phyloP scores from a whole-genome alignment of 257 asterid genomes.

The Plantago ovata region DNA sequence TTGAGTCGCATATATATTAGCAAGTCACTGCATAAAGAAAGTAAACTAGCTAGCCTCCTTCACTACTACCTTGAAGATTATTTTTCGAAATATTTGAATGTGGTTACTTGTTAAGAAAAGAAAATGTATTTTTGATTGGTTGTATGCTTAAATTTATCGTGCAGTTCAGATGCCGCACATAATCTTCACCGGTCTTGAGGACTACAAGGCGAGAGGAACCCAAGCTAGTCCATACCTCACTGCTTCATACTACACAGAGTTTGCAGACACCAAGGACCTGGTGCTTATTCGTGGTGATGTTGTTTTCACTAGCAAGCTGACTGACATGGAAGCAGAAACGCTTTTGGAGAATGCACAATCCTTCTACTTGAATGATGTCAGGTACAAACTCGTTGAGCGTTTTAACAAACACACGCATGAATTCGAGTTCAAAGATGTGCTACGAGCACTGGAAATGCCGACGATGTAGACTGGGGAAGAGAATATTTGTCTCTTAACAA shows the following conservation, averaged over 20 bases:
- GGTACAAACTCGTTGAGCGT: conserved; percentile 82
- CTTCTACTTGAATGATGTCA: conserved; percentile 76
- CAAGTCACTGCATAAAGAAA: no score
- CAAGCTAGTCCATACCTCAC: conserved; percentile 93
- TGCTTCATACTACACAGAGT: conserved; percentile 69
- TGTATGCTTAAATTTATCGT: conserved; percentile 17
- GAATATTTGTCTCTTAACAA: no score
- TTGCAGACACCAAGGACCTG: conserved; percentile 78
- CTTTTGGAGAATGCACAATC: conserved; percentile 84
- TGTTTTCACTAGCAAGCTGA: conserved; percentile 88
- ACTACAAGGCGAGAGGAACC: conserved; percentile 91
- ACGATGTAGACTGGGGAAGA: conserved; percentile 42
- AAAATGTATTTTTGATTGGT: conserved; percentile 7
- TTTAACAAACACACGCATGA: conserved; percentile 80
- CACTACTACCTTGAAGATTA: neutral
- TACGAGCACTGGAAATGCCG: conserved; percentile 82
- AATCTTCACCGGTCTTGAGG: conserved; percentile 92
- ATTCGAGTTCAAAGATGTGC: conserved; percentile 90
- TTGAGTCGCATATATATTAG: no score
- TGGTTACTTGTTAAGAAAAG: no score
- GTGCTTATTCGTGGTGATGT: conserved; percentile 87
- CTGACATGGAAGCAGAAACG: conserved; percentile 79
- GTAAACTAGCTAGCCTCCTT: neutral
- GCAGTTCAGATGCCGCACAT: conserved; percentile 92
- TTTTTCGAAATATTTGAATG: neutral